These are phyloP conservation scores for Penicillium hordei DNA, from an alignment of 2,329 filamentous ascomycete genomes.

Conservation along the genomic window DNA sequence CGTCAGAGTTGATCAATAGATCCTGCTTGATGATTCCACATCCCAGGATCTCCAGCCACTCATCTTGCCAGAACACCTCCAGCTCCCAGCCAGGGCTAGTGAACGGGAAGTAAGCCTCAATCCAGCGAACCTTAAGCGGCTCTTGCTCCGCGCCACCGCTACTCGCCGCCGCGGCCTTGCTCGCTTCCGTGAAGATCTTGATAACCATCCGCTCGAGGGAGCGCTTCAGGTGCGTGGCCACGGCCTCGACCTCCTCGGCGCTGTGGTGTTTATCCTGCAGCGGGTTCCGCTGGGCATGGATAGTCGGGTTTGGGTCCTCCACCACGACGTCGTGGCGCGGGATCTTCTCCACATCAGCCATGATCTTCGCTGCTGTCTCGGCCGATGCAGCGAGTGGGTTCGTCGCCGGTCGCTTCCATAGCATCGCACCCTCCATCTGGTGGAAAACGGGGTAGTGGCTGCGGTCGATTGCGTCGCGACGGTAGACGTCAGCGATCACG, in stretches of 20 bases:
- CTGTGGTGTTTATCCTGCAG: slow-evolving; percentile 72
- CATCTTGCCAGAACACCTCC: slow-evolving; percentile 89
- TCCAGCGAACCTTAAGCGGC: slow-evolving; percentile 84
- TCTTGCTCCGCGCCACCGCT: slow-evolving; percentile 59
- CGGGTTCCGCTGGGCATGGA: slow-evolving; percentile 77
- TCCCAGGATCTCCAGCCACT: slow-evolving; percentile 96
- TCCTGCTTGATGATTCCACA: slow-evolving; percentile 85
- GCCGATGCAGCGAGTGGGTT: slow-evolving; percentile 33
- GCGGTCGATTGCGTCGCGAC: slow-evolving; percentile 89
- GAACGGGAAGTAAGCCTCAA: slow-evolving; percentile 97
- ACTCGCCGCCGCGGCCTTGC: slow-evolving; percentile 59
- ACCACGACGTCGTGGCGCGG: slow-evolving; percentile 74
- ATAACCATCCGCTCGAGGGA: slow-evolving; percentile 87
- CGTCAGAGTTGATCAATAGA: slow-evolving; percentile 73
- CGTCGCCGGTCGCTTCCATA: slow-evolving; percentile 69
- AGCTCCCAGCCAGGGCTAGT: slow-evolving; percentile 95
- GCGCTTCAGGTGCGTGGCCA: slow-evolving; percentile 81
- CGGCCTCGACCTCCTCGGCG: slow-evolving; percentile 74
- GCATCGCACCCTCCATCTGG: slow-evolving; percentile 93
- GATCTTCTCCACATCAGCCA: slow-evolving; percentile 67
- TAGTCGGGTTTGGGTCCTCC: slow-evolving; percentile 78
- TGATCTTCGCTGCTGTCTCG: slow-evolving; percentile 61
- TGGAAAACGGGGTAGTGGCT: slow-evolving; percentile 97
- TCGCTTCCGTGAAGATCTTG: slow-evolving; percentile 79
- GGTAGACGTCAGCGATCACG: slow-evolving; percentile 91